These are phyloP conservation scores for Candida ficus DNA, from an alignment of 805 yeast genomes.

Conservation along the genomic window DNA sequence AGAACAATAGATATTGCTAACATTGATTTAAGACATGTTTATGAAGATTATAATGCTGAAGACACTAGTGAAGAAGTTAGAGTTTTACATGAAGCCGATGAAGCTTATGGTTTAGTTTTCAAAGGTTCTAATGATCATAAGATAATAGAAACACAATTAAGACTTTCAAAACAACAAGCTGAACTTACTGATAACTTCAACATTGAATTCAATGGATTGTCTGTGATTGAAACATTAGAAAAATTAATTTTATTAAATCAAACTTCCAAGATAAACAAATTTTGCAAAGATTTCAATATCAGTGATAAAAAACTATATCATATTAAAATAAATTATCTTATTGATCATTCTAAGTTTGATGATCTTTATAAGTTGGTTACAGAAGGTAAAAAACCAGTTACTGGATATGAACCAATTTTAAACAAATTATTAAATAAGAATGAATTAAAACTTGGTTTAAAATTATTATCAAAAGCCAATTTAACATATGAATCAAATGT, in stretches of 20 bases:
- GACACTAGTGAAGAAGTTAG: conserved; percentile 19
- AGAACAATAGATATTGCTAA: conserved; percentile 42
- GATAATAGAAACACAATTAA: conserved; percentile 39
- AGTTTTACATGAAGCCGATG: conserved; percentile 25
- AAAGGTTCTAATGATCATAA: conserved; percentile 32
- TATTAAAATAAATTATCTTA: conserved; percentile 43
- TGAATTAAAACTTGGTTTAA: conserved; percentile 17
- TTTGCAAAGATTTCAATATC: conserved; percentile 37
- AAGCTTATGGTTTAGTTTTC: conserved; percentile 29
- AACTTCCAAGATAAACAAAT: conserved; percentile 35
- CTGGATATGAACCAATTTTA: conserved; percentile 61
- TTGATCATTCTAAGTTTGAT: conserved; percentile 45
- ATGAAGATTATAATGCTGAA: conserved; percentile 1
- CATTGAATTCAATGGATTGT: conserved; percentile 24
- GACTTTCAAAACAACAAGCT: conserved; percentile 39
- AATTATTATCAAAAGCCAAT: conserved; percentile 13
- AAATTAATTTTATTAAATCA: conserved; percentile 44
- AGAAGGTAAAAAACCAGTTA: conserved; percentile 50
- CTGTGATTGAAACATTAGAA: conserved; percentile 40
- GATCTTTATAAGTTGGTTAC: conserved; percentile 49
- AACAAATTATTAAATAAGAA: conserved; percentile 12
- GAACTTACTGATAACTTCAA: conserved; percentile 29
- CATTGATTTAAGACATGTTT: conserved; percentile 28
- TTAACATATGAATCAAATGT: conserved; percentile 14
- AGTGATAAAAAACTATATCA: conserved; percentile 53